Evolutionary conservation across 768 basidiomycete genomes (phyloP).

Genomic region (Roridomyces roridus): DNA sequence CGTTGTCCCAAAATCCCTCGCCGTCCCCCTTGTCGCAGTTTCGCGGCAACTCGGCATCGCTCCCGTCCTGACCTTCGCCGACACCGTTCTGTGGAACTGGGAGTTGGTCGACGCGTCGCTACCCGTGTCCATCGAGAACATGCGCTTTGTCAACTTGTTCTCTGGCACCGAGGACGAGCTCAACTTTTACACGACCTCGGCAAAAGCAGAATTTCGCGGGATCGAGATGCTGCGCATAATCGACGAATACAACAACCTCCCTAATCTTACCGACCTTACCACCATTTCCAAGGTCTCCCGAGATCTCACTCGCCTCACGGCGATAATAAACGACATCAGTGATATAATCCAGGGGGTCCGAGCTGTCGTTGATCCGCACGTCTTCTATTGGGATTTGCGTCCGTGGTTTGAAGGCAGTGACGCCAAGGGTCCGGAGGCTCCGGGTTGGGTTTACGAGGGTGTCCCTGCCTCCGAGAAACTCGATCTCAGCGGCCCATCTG

Average conservation of each 20-base stretch:
- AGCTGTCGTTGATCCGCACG: slow-evolving; percentile 77
- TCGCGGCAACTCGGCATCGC: slow-evolving; percentile 84
- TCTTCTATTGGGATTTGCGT: slow-evolving; percentile 89
- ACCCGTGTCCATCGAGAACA: slow-evolving; percentile 74
- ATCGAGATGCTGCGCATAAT: slow-evolving; percentile 87
- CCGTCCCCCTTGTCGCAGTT: slow-evolving; percentile 78
- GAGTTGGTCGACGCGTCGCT: slow-evolving; percentile 60
- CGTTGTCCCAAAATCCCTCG: slow-evolving; percentile 75
- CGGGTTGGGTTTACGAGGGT: slow-evolving; percentile 82
- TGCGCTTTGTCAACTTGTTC: slow-evolving; percentile 75
- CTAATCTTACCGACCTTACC: slow-evolving; percentile 66
- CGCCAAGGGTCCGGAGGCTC: slow-evolving; percentile 53
- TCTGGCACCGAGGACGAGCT: slow-evolving; percentile 86
- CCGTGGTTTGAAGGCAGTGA: slow-evolving; percentile 94
- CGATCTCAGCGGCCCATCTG: slow-evolving; percentile 86
- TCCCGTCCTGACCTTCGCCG: slow-evolving; percentile 93
- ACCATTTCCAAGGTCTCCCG: slow-evolving; percentile 71
- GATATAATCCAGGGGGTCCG: slow-evolving; percentile 73
- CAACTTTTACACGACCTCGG: slow-evolving; percentile 87
- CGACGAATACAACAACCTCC: slow-evolving; percentile 83
- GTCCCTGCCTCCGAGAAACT: slow-evolving; percentile 62
- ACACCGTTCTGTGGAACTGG: slow-evolving; percentile 96
- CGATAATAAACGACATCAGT: slow-evolving; percentile 76
- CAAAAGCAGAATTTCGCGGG: slow-evolving; percentile 84
- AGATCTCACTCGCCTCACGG: slow-evolving; percentile 72